Percentiles rank a stretch among this genome's conserved stretches.
Conservation (phyloP, 1,139 yeast species). For the Sugiyamaella novakii region DNA sequence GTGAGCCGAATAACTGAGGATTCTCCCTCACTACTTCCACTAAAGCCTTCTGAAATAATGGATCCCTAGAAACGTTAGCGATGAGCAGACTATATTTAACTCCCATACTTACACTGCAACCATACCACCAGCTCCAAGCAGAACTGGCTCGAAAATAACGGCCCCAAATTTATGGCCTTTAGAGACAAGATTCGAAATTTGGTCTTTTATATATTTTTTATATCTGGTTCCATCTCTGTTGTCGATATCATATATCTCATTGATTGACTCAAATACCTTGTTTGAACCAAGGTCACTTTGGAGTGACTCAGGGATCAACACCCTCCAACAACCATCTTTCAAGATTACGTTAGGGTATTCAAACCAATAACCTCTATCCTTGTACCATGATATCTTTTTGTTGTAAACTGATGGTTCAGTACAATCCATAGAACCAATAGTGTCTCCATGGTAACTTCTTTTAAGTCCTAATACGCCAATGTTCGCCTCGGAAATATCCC, state of each 20-base stretch:
- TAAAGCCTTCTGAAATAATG: slow-evolving; percentile 35
- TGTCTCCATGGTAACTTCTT: slow-evolving; percentile 38
- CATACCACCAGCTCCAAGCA: slow-evolving; percentile 41
- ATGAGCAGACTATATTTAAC: not conserved
- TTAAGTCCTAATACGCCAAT: slow-evolving; percentile 35
- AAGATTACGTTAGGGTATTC: slow-evolving; percentile 34
- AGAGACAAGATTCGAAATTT: slow-evolving; percentile 22
- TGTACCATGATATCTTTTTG: slow-evolving; percentile 36
- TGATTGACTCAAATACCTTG: slow-evolving; percentile 23
- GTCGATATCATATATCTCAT: slow-evolving; percentile 28
- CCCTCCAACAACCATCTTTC: slow-evolving; percentile 32
- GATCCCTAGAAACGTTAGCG: slow-evolving; percentile 29
- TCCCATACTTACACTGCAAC: slow-evolving; percentile 29
- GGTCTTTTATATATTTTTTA: slow-evolving; percentile 25
- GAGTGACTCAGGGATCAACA: slow-evolving; percentile 29
- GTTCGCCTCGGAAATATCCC: slow-evolving; percentile 24
- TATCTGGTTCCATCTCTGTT: slow-evolving; percentile 25
- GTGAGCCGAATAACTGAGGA: slow-evolving; percentile 24
- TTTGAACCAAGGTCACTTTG: slow-evolving; percentile 19
- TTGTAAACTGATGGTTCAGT: slow-evolving; percentile 38
- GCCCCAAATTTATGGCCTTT: slow-evolving; percentile 36
- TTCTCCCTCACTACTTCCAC: slow-evolving; percentile 33
- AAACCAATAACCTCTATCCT: slow-evolving; percentile 35
- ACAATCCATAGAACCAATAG: slow-evolving; percentile 38
- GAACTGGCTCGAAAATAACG: slow-evolving; percentile 35